A percentile compares a stretch with the other conserved stretches of the same genome.
phyloP scores from a whole-genome alignment of 2,329 filamentous ascomycete genomes.

The Hymenoscyphus infarciens region DNA sequence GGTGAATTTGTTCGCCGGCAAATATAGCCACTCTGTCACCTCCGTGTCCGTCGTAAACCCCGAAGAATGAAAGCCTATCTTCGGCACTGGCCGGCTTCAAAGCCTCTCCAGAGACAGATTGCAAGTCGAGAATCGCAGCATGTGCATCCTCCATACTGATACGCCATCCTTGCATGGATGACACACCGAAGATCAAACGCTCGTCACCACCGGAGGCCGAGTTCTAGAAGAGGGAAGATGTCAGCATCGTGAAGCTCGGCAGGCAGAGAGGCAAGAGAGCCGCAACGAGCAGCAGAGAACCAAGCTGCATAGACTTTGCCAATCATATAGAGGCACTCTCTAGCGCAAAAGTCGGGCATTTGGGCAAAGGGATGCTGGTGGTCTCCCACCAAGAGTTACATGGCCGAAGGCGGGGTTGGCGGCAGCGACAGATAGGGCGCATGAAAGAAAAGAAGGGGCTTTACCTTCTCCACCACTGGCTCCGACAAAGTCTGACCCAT shows the following conservation, averaged over 20 bases:
- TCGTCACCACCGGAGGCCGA: conserved; percentile 92
- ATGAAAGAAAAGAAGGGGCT: conserved; percentile 35
- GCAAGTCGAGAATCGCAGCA: conserved; percentile 82
- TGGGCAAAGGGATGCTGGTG: neutral
- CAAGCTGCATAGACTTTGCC: neutral
- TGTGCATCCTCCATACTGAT: conserved; percentile 99
- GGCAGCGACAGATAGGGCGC: conserved; percentile 5
- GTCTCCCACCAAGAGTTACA: neutral
- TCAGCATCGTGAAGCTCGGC: conserved; percentile 28
- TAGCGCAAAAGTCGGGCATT: neutral
- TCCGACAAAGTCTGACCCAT: conserved; percentile 99
- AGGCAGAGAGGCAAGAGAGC: neutral
- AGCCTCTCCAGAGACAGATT: conserved; percentile 53
- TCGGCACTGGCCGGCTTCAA: conserved; percentile 56
- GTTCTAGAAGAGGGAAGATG: conserved; percentile 51
- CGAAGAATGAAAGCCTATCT: conserved; percentile 87
- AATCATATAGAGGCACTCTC: neutral
- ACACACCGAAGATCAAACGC: conserved; percentile 86
- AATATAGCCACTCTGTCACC: conserved; percentile 95
- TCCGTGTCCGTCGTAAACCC: conserved; percentile 96
- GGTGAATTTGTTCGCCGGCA: conserved; percentile 86
- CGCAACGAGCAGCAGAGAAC: neutral
- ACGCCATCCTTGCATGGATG: conserved; percentile 99
- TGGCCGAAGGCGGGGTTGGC: neutral
- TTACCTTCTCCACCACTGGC: conserved; percentile 98